Evolutionary conservation across 1,284 basidiomycete genomes (phyloP).

Genomic region (Naganishia liquefaciens): DNA sequence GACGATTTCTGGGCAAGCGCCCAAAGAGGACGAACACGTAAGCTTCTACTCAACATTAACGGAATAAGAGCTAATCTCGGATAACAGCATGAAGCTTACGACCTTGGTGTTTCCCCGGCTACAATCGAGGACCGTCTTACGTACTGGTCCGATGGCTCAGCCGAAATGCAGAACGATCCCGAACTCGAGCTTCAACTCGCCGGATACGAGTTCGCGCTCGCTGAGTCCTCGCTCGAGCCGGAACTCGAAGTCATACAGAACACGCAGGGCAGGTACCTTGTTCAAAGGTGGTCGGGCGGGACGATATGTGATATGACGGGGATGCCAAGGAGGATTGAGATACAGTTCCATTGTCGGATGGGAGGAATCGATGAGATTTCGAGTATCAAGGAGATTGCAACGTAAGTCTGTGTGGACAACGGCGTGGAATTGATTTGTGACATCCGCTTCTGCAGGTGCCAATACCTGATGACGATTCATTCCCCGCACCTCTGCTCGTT

Average conservation of each 20-base stretch:
- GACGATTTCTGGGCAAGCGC: slow-evolving; percentile 67
- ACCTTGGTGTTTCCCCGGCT: slow-evolving; percentile 41
- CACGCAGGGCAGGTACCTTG: slow-evolving; percentile 72
- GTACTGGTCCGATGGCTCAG: slow-evolving; percentile 1
- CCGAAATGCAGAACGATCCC: slow-evolving; percentile 14
- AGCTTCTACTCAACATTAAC: slow-evolving; percentile 36
- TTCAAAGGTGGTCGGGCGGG: slow-evolving; percentile 83
- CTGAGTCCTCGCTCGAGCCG: not conserved
- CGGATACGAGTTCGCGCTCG: slow-evolving; percentile 15
- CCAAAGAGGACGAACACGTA: slow-evolving; percentile 77
- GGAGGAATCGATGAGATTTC: slow-evolving; percentile 74
- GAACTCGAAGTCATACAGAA: slow-evolving; percentile 26
- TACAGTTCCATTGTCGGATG: slow-evolving; percentile 97
- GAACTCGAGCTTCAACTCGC: slow-evolving; percentile 14
- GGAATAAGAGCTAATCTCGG: not conserved
- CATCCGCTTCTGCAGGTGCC: slow-evolving; percentile 54
- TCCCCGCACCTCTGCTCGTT: slow-evolving; percentile 87
- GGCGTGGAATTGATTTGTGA: not conserved
- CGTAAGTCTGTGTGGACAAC: slow-evolving; percentile 49
- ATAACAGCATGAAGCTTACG: slow-evolving; percentile 47
- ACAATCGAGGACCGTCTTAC: slow-evolving; percentile 16
- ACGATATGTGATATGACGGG: slow-evolving; percentile 89
- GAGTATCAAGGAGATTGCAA: slow-evolving; percentile 86
- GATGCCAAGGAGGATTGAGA: slow-evolving; percentile 78
- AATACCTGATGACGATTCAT: slow-evolving; percentile 87